Conservation (phyloP, 208 protist species). For the Trypanosoma conorhini region DNA sequence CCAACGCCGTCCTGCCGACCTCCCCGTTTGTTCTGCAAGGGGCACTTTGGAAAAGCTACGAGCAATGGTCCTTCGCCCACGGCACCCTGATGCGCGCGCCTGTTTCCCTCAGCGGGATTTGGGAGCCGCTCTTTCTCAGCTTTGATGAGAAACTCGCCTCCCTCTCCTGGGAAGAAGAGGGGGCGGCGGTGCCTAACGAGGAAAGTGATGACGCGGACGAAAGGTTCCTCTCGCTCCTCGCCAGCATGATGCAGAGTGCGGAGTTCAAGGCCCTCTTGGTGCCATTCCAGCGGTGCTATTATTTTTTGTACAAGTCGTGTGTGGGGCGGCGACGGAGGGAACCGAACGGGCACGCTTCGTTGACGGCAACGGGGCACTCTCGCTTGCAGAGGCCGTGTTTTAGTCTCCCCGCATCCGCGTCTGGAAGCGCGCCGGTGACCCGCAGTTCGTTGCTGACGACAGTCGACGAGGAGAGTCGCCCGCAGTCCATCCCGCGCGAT, state of each 20-base stretch:
- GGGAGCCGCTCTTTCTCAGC: constrained; percentile 61
- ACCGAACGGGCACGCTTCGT: not conserved
- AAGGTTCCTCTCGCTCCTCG: constrained; percentile 13
- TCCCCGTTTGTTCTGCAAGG: constrained; percentile 45
- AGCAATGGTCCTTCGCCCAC: constrained; percentile 37
- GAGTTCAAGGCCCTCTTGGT: constrained; percentile 44
- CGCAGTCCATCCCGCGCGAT: not conserved
- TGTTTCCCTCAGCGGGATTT: constrained; percentile 49
- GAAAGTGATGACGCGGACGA: constrained; percentile 1
- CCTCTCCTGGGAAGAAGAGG: constrained; percentile 2
- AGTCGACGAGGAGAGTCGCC: not conserved
- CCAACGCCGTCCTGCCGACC: constrained; percentile 34
- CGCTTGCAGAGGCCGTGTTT: not conserved
- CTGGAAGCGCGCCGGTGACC: not conserved
- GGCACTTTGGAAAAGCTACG: constrained; percentile 28
- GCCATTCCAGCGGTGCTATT: constrained; percentile 55
- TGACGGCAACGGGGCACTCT: not conserved
- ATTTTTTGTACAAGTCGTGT: constrained; percentile 58
- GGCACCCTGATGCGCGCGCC: constrained; percentile 43
- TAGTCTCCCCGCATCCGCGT: not conserved
- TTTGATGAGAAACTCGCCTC: constrained; percentile 43
- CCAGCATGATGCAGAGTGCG: constrained; percentile 21
- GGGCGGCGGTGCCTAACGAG: not conserved
- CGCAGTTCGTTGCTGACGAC: not conserved
- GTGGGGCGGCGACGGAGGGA: not conserved